Percentiles rank a stretch among this genome's conserved stretches.
Evolutionary conservation across 1,139 yeast species (phyloP).

Genomic region (Lodderomyces jiufengensis): DNA sequence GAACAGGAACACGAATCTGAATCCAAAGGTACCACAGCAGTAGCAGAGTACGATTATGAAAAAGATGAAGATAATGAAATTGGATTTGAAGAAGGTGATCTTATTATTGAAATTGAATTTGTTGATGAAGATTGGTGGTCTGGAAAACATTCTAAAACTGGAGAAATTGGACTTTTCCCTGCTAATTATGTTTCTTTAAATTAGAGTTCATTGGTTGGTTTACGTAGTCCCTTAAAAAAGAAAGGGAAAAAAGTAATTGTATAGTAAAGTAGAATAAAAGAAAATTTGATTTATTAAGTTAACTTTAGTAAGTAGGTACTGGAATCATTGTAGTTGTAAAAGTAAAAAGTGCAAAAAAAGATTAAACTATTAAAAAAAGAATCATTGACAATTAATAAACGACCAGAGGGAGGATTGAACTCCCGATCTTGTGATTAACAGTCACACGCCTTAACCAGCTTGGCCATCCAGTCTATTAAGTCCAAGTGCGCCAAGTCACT

Average conservation of each 20-base stretch:
- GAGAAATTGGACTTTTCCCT: constrained; percentile 85
- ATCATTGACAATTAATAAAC: background rate
- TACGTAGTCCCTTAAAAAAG: too few species aligned
- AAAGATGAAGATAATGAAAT: constrained; percentile 85
- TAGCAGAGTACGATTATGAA: constrained; percentile 66
- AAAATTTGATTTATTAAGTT: too few species aligned
- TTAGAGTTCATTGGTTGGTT: too few species aligned
- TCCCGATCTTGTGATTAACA: constrained; percentile 11
- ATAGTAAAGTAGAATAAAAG: background rate
- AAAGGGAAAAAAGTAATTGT: too few species aligned
- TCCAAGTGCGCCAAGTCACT: constrained; percentile 3
- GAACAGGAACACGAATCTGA: constrained; percentile 22
- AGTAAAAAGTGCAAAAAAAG: background rate
- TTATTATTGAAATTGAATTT: constrained; percentile 76
- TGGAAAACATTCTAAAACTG: constrained; percentile 62
- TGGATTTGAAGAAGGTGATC: constrained; percentile 76
- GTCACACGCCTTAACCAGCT: constrained; percentile 12
- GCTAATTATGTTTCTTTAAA: constrained; percentile 68
- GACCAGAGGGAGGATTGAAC: constrained; percentile 11
- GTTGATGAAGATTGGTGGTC: constrained; percentile 98
- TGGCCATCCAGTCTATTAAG: constrained; percentile 9
- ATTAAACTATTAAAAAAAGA: constrained; percentile 1
- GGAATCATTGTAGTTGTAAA: too few species aligned
- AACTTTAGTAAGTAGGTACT: too few species aligned
- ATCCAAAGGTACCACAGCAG: constrained; percentile 53